Evolutionary conservation across 495 filamentous ascomycete species (phyloP).

Genomic region (Podospora pseudoanserina): DNA sequence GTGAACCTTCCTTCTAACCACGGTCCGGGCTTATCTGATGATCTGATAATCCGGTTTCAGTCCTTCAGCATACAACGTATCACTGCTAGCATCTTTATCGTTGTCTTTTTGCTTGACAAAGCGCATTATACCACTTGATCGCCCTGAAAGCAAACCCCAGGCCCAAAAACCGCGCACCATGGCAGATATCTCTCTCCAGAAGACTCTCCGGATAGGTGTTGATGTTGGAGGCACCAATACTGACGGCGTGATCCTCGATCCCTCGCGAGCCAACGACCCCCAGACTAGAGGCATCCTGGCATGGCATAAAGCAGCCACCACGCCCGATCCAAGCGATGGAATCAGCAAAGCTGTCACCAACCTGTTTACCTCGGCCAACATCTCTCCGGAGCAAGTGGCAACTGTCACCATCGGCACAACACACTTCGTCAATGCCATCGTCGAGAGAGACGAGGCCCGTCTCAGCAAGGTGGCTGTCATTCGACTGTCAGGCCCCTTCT

Average conservation of each 20-base stretch:
- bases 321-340: slow-evolving; percentile 51
- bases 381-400: slow-evolving; percentile 42
- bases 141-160: neutral
- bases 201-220: slow-evolving; percentile 39
- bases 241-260: slow-evolving; percentile 56
- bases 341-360: slow-evolving; percentile 49
- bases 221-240: slow-evolving; percentile 60
- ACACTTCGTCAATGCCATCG: slow-evolving; percentile 61
- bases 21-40: neutral
- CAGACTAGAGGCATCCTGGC: slow-evolving; percentile 47
- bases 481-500: slow-evolving; percentile 52
- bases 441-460: slow-evolving; percentile 51
- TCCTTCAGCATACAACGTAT: neutral
- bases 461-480: slow-evolving; percentile 54
- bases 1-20: neutral
- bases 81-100: neutral
- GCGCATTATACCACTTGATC: neutral
- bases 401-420: slow-evolving; percentile 62
- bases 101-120: neutral
- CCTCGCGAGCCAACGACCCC: slow-evolving; percentile 30
- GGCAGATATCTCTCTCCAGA: neutral
- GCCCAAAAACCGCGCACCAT: neutral
- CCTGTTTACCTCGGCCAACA: slow-evolving; percentile 41
- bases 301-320: slow-evolving; percentile 57
- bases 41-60: neutral